These are phyloP conservation scores for Excoecaria agallocha DNA, from an alignment of 345 rosid genomes.

Conservation along the genomic window DNA sequence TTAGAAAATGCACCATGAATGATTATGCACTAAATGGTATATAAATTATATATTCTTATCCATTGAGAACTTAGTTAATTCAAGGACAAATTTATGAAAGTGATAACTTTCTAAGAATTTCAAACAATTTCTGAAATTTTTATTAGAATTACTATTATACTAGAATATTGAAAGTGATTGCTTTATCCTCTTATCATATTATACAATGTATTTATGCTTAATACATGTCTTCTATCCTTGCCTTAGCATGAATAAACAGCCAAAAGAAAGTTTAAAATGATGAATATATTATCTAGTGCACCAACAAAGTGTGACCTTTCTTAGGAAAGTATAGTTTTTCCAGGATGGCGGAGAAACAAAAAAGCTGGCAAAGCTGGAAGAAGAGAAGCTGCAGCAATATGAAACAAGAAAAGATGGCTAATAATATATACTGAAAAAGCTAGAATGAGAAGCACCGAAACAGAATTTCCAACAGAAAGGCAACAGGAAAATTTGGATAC, in stretches of 20 bases:
- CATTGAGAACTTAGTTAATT: not conserved
- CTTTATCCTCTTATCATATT: not conserved
- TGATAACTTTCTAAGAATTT: slow-evolving; percentile 1
- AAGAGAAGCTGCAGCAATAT: slow-evolving; percentile 43
- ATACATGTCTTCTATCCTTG: not conserved
- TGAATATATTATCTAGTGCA: slow-evolving; percentile 10
- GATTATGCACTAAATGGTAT: slow-evolving; percentile 16
- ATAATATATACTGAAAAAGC: slow-evolving; percentile 21
- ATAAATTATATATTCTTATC: not conserved
- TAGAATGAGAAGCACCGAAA: slow-evolving; percentile 11
- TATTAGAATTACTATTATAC: too few species aligned
- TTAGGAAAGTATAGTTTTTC: slow-evolving; percentile 32
- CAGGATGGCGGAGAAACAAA: slow-evolving; percentile 35
- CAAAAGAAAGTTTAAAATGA: slow-evolving; percentile 4
- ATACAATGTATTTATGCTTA: not conserved
- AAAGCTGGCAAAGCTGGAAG: slow-evolving; percentile 46
- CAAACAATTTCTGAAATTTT: not conserved
- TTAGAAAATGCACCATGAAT: not conserved
- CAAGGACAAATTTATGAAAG: slow-evolving; percentile 2
- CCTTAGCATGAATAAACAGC: slow-evolving; percentile 1
- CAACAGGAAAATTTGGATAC: slow-evolving; percentile 8
- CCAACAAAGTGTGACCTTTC: slow-evolving; percentile 43
- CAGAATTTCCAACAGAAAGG: slow-evolving; percentile 7
- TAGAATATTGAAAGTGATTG: not conserved
- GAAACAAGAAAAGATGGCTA: slow-evolving; percentile 24